A percentile compares a stretch with the other conserved stretches of the same genome.
Evolutionary conservation across 495 filamentous ascomycete genomes (phyloP).

Genomic region (Xylaria longipes): DNA sequence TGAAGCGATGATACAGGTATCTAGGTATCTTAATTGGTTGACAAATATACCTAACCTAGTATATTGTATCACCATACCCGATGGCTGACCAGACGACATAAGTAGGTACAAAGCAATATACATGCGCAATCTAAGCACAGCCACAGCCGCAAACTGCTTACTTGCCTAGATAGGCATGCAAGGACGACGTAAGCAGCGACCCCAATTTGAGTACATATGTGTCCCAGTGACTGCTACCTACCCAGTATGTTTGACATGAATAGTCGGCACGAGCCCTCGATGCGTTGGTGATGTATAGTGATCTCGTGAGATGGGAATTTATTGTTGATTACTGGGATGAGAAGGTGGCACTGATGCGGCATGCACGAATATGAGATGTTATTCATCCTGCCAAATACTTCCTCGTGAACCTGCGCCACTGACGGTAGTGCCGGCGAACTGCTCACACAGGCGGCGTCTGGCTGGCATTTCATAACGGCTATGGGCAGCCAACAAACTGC

Average conservation of each 20-base stretch:
- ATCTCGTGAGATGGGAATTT: not conserved
- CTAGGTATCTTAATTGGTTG: constrained; percentile 1
- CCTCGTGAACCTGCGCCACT: not conserved
- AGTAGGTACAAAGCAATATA: not conserved
- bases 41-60: constrained; percentile 24
- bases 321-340: not conserved
- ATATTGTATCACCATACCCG: constrained; percentile 12
- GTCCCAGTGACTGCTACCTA: not conserved
- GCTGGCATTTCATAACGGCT: constrained; percentile 3
- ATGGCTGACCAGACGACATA: not conserved
- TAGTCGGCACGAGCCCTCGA: not conserved
- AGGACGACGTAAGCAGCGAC: constrained; percentile 4
- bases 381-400: not conserved
- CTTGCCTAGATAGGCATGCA: constrained; percentile 5
- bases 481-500: not conserved
- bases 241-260: not conserved
- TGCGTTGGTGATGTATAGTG: not conserved
- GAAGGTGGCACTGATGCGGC: not conserved
- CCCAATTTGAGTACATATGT: not conserved
- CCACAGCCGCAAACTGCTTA: not conserved
- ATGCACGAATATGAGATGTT: constrained; percentile 2
- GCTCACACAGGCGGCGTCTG: not conserved
- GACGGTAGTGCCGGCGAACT: not conserved
- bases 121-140: not conserved
- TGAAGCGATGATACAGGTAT: not conserved